Conservation (phyloP, 306 rosid species). For the Corylus americana region DNA sequence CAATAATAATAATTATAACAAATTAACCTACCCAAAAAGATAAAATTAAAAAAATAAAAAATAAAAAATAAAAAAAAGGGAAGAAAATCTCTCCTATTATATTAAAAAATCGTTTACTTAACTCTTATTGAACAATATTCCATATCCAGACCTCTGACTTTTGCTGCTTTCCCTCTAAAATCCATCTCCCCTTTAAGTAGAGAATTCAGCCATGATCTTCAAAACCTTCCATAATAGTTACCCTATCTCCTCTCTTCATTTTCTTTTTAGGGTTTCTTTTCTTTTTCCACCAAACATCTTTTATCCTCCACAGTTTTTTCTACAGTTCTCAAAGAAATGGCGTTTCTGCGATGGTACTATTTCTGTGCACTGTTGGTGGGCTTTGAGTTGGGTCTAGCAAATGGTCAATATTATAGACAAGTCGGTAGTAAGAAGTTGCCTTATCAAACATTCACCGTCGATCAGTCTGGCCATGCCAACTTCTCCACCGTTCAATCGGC, state of each 20-base stretch:
- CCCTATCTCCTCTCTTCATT: background rate
- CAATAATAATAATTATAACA: no score
- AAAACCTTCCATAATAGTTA: background rate
- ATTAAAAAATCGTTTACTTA: background rate
- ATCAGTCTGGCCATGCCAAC: slow-evolving; percentile 46
- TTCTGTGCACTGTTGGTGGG: slow-evolving; percentile 23
- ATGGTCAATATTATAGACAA: slow-evolving; percentile 33
- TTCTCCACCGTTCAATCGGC: slow-evolving; percentile 71
- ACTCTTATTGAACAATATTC: slow-evolving; percentile 1
- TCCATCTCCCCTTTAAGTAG: background rate
- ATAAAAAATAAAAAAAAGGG: background rate
- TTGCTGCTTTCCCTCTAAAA: slow-evolving; percentile 14
- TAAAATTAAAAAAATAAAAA: no score
- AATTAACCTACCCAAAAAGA: no score
- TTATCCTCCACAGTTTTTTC: background rate
- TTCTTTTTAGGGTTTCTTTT: background rate
- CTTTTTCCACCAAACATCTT: background rate
- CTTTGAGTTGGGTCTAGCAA: slow-evolving; percentile 11
- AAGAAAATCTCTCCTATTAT: background rate
- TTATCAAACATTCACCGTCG: slow-evolving; percentile 41
- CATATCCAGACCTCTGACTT: background rate
- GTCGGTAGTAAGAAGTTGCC: slow-evolving; percentile 24
- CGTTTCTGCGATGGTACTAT: slow-evolving; percentile 10
- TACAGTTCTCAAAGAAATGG: slow-evolving; percentile 3
- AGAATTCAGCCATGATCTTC: background rate